Evolutionary conservation across 306 rosid species (phyloP), one percentile per base, ranked within the genome.

Genomic region (Vicia sativa): DNA sequence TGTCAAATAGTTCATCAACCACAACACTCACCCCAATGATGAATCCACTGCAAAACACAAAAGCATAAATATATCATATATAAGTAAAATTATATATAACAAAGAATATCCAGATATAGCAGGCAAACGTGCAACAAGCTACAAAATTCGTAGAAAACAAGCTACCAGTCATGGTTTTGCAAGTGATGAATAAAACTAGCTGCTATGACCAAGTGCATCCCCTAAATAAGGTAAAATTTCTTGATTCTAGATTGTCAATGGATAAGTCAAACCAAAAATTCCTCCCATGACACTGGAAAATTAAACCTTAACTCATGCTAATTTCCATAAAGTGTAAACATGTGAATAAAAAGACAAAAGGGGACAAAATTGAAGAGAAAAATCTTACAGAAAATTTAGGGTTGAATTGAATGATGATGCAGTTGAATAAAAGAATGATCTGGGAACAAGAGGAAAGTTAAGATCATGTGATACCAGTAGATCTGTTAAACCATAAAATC

Each of bases 401-500:
- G 44, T 48, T 72, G 73, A 83, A 31, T 70, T 9, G 55, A 83
- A 44, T 44, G 50, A 31, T 12, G 74, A 14, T 42, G 21, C 46
- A 50, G 71, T 25, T 65, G 80, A 73, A 72, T 70, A 67, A 74
- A 66, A 74, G 23, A 67, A 74, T 56, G 89, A 88, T 88, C 89
- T 77, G 59, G 53, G 42, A 48, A 64, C 37, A 67, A 57, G 62
- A 76, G 71, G 29, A 11, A 62, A 62, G 67, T 41, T 38, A 39
- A 39, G n/a, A 62, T 29, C 29, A 71, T 70, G 46, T 41, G 54
- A 68, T 25, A 54, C 46, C 78, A 77, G 66, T 79, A 84, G 90
- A 91, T 91, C 97, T 81, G 72, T 37, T 86, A 90, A 89, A 89
- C 91, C 80, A 84, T 74, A 41, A 62, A 82, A 72, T 74, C 57